Conservation (phyloP, 257 asterid genomes). For the Solanum rostratum region DNA sequence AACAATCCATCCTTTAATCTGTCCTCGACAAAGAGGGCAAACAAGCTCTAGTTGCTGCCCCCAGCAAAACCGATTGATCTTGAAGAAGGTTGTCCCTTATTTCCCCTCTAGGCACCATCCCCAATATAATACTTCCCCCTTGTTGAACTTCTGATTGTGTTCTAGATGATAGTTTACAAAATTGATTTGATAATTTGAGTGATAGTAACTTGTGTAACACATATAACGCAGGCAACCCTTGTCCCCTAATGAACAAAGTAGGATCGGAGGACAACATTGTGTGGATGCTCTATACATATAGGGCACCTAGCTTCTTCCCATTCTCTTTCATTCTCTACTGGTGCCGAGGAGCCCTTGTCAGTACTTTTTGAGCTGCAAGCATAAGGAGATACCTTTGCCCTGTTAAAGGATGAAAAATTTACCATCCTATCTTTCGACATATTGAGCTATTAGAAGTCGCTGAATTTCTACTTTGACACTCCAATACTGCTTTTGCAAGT, state of each 20-base stretch:
- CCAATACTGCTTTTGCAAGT: too few species aligned
- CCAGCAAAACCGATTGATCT: background rate
- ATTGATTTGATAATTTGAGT: constrained; percentile 62
- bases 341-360: constrained; percentile 14
- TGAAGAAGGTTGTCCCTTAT: background rate
- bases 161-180: constrained; percentile 24
- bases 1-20: constrained; percentile 30
- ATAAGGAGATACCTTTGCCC: constrained; percentile 42
- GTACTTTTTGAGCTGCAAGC: constrained; percentile 31
- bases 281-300: constrained; percentile 66
- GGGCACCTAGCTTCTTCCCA: constrained; percentile 76
- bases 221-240: constrained; percentile 74
- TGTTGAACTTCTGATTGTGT: background rate
- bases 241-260: constrained; percentile 46
- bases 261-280: constrained; percentile 50
- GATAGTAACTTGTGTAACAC: constrained; percentile 77
- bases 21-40: constrained; percentile 81
- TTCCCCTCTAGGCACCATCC: background rate
- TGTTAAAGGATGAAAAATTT: constrained; percentile 33
- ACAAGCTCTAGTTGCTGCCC: constrained; percentile 8
- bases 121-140: background rate
- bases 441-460: too few species aligned
- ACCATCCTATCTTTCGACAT: constrained; percentile 66
- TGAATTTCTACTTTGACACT: too few species aligned
- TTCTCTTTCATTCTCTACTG: constrained; percentile 31